Base-by-base conservation (phyloP, 345 rosid genomes). In the Trapa incisa region DNA sequence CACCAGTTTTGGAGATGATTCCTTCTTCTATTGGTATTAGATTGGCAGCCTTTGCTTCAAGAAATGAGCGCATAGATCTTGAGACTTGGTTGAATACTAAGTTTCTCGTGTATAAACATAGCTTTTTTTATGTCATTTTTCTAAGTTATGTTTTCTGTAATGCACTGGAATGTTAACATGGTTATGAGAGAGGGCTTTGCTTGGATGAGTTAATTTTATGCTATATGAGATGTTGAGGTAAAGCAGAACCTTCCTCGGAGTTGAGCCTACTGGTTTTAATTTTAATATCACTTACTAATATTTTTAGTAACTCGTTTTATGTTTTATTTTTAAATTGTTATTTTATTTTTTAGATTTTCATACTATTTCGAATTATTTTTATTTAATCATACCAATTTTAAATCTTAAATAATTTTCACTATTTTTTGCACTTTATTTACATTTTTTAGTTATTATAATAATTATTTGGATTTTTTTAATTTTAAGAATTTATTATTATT, bases 21-120 rank as follows among this genome's bases (percentile, higher is more conserved):
- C 95, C 99, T 69, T 79, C 79, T 72, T 73, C 89, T 65, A 79
- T 71, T 62, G 83, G 88, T 68, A 82, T 94, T 67, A 81, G 88
- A 81, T 78, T 94, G 75, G 95, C 97, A 35, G 88, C 87, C 61
- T 82, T 88, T 75, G 99, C 97, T 71, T 86, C 97, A 66, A 71
- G 77, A 69, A 86, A 85, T 77, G 99, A 87, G 53, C 74, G 77
- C 70, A 50, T 87, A 68, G 96, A 88, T 78, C 82, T 94, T 69
- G 99, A 94, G 72, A 82, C 79, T 74, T 94, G 99, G 99, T 80
- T 90, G 80, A 73, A 68, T 75, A 71, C 58, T 78, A 83, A 86
- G 75, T 74, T 91, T 69, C 74, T 69, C 74, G 71, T 73, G 68
- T 80, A 81, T 75, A 94, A 88, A 75, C 92, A 84, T 75, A 65